These are phyloP conservation scores for Kazachstania bromeliacearum DNA, from an alignment of 805 yeast species.

Conservation along the genomic window DNA sequence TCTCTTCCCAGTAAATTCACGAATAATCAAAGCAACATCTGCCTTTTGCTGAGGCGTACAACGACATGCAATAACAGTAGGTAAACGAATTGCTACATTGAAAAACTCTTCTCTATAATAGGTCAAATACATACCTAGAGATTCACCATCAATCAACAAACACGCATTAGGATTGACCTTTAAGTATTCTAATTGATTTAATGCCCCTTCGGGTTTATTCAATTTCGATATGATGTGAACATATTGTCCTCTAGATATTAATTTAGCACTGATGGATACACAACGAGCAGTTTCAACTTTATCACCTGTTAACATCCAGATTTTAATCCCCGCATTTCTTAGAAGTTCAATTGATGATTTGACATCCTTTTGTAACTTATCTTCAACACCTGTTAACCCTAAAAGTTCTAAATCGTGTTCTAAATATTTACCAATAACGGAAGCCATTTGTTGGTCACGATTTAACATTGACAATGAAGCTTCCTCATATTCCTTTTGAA, in stretches of 20 bases:
- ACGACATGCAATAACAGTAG: constrained; percentile 96
- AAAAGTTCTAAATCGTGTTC: constrained; percentile 78
- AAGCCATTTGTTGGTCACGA: constrained; percentile 68
- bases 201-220: constrained; percentile 49
- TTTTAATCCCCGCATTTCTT: constrained; percentile 92
- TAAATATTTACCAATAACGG: constrained; percentile 54
- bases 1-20: constrained; percentile 71
- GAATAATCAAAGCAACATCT: constrained; percentile 76
- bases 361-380: constrained; percentile 82
- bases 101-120: constrained; percentile 66
- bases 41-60: constrained; percentile 99
- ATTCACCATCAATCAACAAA: constrained; percentile 88
- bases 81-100: constrained; percentile 63
- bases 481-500: constrained; percentile 51
- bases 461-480: constrained; percentile 74
- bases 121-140: constrained; percentile 59
- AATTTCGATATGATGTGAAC: constrained; percentile 77
- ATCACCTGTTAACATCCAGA: constrained; percentile 99
- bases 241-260: constrained; percentile 88
- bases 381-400: constrained; percentile 97
- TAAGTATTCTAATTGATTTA: constrained; percentile 66
- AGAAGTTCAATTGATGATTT: constrained; percentile 84
- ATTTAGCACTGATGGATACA: constrained; percentile 91
- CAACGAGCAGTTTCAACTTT: constrained; percentile 97
- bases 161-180: constrained; percentile 49